Percentiles rank a stretch among this genome's conserved stretches.
These are phyloP conservation scores for Tulasnella calospora DNA, from an alignment of 768 basidiomycete species.

Conservation along the genomic window DNA sequence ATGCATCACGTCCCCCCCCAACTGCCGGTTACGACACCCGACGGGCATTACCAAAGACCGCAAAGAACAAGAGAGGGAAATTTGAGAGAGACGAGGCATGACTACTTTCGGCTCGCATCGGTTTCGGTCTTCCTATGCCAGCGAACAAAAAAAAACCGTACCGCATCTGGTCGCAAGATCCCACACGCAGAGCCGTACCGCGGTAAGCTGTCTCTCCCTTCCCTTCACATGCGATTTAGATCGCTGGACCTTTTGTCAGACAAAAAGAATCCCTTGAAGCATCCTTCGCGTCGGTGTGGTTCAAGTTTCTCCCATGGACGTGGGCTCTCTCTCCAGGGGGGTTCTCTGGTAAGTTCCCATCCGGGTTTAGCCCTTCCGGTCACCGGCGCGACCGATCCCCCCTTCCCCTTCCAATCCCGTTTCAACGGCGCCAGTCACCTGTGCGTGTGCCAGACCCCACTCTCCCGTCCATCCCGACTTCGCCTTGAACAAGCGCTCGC, in stretches of 20 bases:
- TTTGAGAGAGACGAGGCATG: background rate
- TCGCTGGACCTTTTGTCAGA: background rate
- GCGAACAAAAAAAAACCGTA: background rate
- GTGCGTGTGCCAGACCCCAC: background rate
- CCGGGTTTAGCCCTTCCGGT: slow-evolving; percentile 3
- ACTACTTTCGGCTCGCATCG: background rate
- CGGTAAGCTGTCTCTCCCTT: background rate
- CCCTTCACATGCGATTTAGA: background rate
- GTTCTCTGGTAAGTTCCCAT: background rate
- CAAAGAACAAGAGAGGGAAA: background rate
- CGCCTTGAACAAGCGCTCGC: background rate
- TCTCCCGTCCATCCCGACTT: background rate
- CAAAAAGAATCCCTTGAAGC: background rate
- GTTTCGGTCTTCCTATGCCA: background rate
- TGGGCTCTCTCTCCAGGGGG: background rate
- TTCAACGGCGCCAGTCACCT: background rate
- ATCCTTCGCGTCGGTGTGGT: background rate
- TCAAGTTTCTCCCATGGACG: background rate
- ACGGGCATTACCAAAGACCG: background rate
- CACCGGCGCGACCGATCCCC: background rate
- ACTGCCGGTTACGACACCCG: background rate
- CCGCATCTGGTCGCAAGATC: background rate
- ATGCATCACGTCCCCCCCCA: background rate
- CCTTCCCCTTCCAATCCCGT: too few relatives aligned
- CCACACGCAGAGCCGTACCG: background rate